Evolutionary conservation across 768 basidiomycete species (phyloP), one percentile per base, ranked within the genome.

Genomic region (Russula compacta): DNA sequence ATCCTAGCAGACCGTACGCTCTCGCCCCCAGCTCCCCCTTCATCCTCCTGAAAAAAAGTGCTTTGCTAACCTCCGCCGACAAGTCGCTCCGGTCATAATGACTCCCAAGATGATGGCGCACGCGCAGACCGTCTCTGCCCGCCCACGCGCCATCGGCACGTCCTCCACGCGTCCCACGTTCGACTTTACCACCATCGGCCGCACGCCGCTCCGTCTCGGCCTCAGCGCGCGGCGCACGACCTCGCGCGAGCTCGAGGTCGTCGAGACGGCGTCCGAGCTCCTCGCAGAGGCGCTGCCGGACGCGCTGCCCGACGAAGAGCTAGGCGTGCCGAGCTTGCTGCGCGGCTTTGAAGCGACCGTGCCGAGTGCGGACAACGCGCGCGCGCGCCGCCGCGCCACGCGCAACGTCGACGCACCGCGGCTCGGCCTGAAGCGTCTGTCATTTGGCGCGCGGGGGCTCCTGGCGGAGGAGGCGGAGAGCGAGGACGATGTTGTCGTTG

Each of bases 331-430:
- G 53, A 91, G 89, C 67, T 78, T 98, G 38, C 75, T 97, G 44
- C 83, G 87, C 48, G 95, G 95, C 0, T 98, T 98, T 73, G 88
- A 91, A 68, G 95, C 95, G 17, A 98, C 95, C 2, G 89, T 97
- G 46, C 95, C 95, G 12, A 89, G 88, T 69, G 83, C 94, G 42
- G 88, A 92, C 66, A 81, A 84, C 69, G 80, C 90, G 56, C 85
- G 88, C 63, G 77, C 83, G 14, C 78, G 93, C 61, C 74, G 94
- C 64, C 74, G 92, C 60, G 86, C 91, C 71, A 83, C 89, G 73
- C 79, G 94, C 60, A 89, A 85, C 66, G 82, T 91, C 14, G 87
- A 92, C 3, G 81, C 85, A 12, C 86, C 85, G 33, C 80, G 79
- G 67, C 75, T 90, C 46, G 92, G 94, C 1, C 71, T 95, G 66